phyloP scores from a whole-genome alignment of 371 early-diverging fungal genomes.

The Rhizomucor miehei region DNA sequence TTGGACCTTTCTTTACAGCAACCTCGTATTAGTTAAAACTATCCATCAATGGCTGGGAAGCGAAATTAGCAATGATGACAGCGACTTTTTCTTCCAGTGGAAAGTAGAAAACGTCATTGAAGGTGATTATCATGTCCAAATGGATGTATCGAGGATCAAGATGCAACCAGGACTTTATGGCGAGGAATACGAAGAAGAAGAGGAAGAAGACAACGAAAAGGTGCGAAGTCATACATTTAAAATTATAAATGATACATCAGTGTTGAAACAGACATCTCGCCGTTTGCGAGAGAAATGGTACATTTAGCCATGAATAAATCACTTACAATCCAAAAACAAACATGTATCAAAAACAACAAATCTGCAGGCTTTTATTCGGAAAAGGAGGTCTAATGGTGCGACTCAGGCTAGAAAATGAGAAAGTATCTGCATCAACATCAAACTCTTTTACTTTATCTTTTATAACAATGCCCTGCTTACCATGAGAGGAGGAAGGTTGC shows the following conservation, averaged over 20 bases:
- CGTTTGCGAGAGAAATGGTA: background rate
- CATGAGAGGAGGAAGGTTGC: slow-evolving; percentile 68
- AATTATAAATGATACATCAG: background rate
- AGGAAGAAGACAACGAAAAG: slow-evolving; percentile 3
- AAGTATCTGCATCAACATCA: background rate
- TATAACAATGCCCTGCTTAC: slow-evolving; percentile 6
- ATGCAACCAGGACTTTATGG: background rate
- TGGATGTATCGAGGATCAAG: slow-evolving; percentile 4
- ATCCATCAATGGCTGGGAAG: slow-evolving; percentile 10
- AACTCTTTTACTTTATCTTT: background rate
- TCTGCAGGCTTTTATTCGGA: background rate
- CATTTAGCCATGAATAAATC: too few species aligned
- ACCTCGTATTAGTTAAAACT: slow-evolving; percentile 3
- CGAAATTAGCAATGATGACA: slow-evolving; percentile 11
- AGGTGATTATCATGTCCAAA: slow-evolving; percentile 18
- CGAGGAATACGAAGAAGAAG: background rate
- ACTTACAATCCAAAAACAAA: too few species aligned
- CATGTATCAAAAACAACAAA: background rate
- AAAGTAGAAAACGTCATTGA: slow-evolving; percentile 3
- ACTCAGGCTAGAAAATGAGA: slow-evolving; percentile 5
- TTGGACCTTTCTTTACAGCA: background rate
- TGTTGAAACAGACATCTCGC: too few species aligned
- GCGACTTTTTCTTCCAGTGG: slow-evolving; percentile 17
- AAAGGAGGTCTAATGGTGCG: background rate
- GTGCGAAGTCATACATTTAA: slow-evolving; percentile 12